Evolutionary conservation across 2,329 filamentous ascomycete genomes (phyloP), one percentile per base, ranked within the genome.

Genomic region (Byssoonygena ceratinophila): DNA sequence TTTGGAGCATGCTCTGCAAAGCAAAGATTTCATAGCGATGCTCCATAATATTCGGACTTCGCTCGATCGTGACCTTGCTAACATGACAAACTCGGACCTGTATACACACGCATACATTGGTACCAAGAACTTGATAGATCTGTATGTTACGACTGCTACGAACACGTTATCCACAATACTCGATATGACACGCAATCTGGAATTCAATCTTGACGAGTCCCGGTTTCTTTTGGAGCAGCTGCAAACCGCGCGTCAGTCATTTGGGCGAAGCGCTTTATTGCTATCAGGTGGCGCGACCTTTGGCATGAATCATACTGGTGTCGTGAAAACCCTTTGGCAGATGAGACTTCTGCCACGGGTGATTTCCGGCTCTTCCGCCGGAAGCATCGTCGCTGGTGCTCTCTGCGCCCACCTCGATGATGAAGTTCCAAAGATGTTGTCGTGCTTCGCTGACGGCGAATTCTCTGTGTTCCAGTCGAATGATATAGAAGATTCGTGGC

Each of bases 231-330:
- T 89, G 4, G 84, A 90, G 51, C 80, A 82, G 53, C 74, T 92
- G 57, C 68, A 90, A 43, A 79, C 80, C 52, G 79, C 86, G 1
- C 79, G 87, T 36, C 85, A 90, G 63, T 85, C 85, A 32, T 94
- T 89, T 63, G 88, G 88, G n/a, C 78, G 88, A 56, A 92, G 84
- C 57, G 89, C 87, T 0, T 71, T 95, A 47, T 74, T 94, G 8
- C 73, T 95, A 8, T 94, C 88, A 3, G 89, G 89, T 6, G 89
- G 89, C 1, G 88, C 85, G 1, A 92, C 89, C 0, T 88, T 94
- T 69, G 89, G 89, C 37, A 94, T 95, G 86, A 86, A 86, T 55
- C 89, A 95, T 65, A 85, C 94, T 51, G 89, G 89, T 1, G 88
- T 95, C 2, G 72, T 94, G 51, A 94, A 94, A 66, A 78, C 84